Base-by-base conservation (phyloP, 2,329 filamentous ascomycete genomes). In the Trichoderma koningii region DNA sequence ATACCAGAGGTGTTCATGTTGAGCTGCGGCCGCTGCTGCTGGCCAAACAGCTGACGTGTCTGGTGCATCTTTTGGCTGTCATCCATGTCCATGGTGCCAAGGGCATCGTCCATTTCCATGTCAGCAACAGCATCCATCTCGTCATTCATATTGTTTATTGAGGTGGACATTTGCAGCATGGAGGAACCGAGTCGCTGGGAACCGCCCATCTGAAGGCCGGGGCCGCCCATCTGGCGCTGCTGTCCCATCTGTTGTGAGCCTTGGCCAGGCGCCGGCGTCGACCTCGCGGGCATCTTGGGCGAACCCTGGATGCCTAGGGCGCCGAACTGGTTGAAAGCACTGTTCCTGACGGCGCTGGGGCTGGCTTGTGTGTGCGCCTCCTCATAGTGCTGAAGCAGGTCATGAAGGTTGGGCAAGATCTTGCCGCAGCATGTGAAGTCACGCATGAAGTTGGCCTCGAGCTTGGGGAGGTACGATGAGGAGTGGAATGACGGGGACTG, bases 391-490 rank as follows among this genome's bases (percentile, higher is more conserved):
- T 97, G 93, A 53, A 99, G 82, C 53, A 99, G 83, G 74, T 98
- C 95, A 79, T 99, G 95, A 70, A 99, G 85, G 57, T 93, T 96
- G 26, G 93, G 90, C 70, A 97, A 85, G 38, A 89, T 94, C 72
- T 92, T 86, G 72, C 93, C 93, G 79, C 95, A 99, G 80, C 95
- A 99, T 60, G 90, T 90, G 79, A 98, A 98, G 79, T 98, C 93
- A 77, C 90, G 90, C 92, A 98, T 96, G 77, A 97, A 99, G 74
- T 94, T 95, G 67, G 94, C 94, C 78, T 99, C 95, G 74, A 97
- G 87, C 77, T 97, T 97, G 10, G 93, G 94, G 1, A 97, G 85
- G 75, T 98, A 98, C 28, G 95, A 98, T 7, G 93, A 96, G 1
- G 94, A 98, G 77, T 98, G 94, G 72, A 92, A 96, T 1, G 94